Conservation (phyloP, 2,329 filamentous ascomycete species). For the Polytolypa hystricis region DNA sequence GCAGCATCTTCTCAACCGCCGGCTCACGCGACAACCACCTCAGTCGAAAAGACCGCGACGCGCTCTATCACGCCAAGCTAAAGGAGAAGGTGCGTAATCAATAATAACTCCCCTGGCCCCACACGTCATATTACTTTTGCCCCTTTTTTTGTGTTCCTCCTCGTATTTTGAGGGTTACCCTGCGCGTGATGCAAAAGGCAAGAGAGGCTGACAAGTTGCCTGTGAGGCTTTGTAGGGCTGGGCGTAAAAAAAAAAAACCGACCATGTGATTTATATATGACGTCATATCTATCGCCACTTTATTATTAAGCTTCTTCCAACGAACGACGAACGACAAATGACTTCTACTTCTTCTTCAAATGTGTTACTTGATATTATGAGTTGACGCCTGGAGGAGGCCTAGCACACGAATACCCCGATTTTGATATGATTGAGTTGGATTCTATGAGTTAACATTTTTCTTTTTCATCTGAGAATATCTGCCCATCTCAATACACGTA, state of each 20-base stretch:
- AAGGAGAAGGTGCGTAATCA: slow-evolving; percentile 30
- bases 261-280: neutral
- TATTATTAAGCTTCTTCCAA: neutral
- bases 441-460: no score
- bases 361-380: no score
- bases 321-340: no score
- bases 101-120: neutral
- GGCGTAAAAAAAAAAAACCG: neutral
- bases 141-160: no score
- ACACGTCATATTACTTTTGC: neutral
- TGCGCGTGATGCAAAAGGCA: no score
- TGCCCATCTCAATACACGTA: no score
- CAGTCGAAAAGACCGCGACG: slow-evolving; percentile 47
- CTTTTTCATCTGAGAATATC: no score
- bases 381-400: no score
- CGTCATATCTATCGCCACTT: neutral
- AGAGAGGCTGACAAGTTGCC: slow-evolving; percentile 2
- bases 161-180: no score
- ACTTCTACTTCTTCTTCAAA: no score
- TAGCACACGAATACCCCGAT: no score
- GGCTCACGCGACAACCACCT: slow-evolving; percentile 54
- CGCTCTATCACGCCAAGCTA: slow-evolving; percentile 46
- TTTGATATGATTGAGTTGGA: no score
- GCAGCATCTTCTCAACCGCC: slow-evolving; percentile 57
- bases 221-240: slow-evolving; percentile 2